Conservation (phyloP, 176 grass and related monocot species). For the Poa pratensis region DNA sequence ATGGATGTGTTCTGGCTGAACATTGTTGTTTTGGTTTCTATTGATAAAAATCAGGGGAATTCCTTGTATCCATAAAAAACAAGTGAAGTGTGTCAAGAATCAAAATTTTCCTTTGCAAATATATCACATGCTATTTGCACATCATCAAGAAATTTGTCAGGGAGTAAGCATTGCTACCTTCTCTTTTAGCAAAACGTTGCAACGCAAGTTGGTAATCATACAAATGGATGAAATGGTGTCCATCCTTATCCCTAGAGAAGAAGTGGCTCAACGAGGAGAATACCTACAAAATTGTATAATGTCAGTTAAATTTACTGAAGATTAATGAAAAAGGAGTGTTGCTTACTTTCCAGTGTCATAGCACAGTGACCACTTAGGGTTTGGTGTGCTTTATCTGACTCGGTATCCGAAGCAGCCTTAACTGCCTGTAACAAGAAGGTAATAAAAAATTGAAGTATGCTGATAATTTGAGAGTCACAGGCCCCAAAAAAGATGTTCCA, state of each 20-base stretch:
- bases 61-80: not conserved
- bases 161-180: constrained; percentile 51
- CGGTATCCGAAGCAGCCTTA: constrained; percentile 81
- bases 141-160: not conserved
- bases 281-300: constrained; percentile 56
- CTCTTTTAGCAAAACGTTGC: constrained; percentile 75
- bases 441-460: constrained; percentile 31
- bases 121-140: not conserved
- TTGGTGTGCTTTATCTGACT: constrained; percentile 50
- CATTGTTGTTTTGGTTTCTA: too few species aligned
- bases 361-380: constrained; percentile 61
- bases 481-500: constrained; percentile 14
- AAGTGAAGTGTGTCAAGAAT: too few species aligned
- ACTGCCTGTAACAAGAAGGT: constrained; percentile 66
- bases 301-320: constrained; percentile 42
- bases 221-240: constrained; percentile 36
- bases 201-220: constrained; percentile 94
- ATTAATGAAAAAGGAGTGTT: constrained; percentile 21
- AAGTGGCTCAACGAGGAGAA: constrained; percentile 93
- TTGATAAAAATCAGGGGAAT: too few species aligned
- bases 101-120: not conserved
- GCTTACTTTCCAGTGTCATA: constrained; percentile 81
- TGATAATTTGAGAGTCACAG: constrained; percentile 1
- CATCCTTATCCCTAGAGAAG: constrained; percentile 62
- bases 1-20: too few species aligned